Evolutionary conservation across 1,284 basidiomycete genomes (phyloP).

Genomic region (Ganoderma resinaceum): DNA sequence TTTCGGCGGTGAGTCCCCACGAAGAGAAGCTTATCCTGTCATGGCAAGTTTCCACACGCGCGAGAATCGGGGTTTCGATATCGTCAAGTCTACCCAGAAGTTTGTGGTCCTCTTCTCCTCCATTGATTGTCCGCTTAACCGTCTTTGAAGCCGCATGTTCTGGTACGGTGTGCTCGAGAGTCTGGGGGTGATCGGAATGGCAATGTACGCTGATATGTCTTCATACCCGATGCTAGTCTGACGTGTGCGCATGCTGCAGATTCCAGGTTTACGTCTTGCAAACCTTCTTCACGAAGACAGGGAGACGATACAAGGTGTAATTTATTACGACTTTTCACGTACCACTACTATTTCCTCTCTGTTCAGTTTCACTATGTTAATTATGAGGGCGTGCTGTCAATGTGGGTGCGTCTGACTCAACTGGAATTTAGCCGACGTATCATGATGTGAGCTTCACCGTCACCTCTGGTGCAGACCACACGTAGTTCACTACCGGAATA

Average conservation of each 20-base stretch:
- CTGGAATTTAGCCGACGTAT: neutral
- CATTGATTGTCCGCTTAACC: conserved; percentile 35
- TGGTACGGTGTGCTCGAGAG: conserved; percentile 90
- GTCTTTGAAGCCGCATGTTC: conserved; percentile 73
- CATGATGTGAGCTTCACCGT: neutral
- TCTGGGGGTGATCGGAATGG: conserved; percentile 81
- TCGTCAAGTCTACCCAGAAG: conserved; percentile 83
- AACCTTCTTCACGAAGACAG: conserved; percentile 92
- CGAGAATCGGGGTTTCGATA: conserved; percentile 82
- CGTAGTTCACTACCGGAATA: neutral
- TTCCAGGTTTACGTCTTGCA: conserved; percentile 90
- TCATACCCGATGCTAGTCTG: conserved; percentile 13
- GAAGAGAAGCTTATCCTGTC: conserved; percentile 15
- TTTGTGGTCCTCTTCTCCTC: conserved; percentile 37
- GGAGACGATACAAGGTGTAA: conserved; percentile 85
- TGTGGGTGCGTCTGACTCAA: neutral
- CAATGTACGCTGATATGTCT: conserved; percentile 60
- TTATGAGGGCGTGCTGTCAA: neutral
- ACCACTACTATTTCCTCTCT: conserved; percentile 14
- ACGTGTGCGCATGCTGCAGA: conserved; percentile 47
- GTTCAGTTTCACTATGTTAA: neutral
- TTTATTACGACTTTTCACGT: conserved; percentile 28
- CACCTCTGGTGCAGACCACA: neutral
- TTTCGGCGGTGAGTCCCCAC: neutral
- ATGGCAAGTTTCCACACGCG: conserved; percentile 76